Percentiles rank a stretch among this genome's conserved stretches.
These are phyloP conservation scores for Trichoderma citrinoviride DNA, from an alignment of 2,329 filamentous ascomycete genomes.

Conservation along the genomic window DNA sequence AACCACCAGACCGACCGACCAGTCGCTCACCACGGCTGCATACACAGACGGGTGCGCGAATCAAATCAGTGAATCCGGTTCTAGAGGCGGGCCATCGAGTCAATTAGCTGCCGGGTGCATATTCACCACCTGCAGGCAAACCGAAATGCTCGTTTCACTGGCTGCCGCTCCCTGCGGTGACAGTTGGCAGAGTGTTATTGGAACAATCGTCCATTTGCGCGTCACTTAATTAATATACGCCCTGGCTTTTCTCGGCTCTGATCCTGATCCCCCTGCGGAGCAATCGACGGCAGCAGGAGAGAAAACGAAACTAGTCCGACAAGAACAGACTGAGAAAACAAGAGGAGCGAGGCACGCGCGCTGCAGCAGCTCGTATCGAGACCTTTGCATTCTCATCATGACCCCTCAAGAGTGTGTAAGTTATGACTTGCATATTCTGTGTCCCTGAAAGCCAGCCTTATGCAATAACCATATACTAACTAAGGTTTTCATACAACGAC, in stretches of 20 bases:
- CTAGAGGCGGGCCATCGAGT: neutral
- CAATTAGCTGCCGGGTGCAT: constrained; percentile 4
- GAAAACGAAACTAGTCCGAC: neutral
- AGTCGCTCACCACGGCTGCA: neutral
- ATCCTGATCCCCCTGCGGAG: neutral
- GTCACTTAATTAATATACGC: neutral
- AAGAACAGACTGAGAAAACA: neutral
- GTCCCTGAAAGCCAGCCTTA: neutral
- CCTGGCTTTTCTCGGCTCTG: neutral
- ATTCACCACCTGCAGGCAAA: constrained; percentile 15
- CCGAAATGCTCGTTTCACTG: constrained; percentile 8
- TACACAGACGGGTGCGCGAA: neutral
- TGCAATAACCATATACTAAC: neutral
- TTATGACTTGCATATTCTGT: neutral
- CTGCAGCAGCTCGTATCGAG: neutral
- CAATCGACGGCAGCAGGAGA: neutral
- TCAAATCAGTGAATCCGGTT: neutral
- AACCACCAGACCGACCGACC: neutral
- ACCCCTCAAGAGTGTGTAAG: constrained; percentile 8
- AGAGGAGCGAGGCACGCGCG: neutral
- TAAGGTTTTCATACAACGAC: neutral
- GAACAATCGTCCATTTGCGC: neutral
- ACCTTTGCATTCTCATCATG: neutral
- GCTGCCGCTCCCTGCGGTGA: constrained; percentile 10
- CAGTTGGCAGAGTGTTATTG: constrained; percentile 17